Conservation (phyloP, 257 asterid genomes). For the Mentha longifolia region DNA sequence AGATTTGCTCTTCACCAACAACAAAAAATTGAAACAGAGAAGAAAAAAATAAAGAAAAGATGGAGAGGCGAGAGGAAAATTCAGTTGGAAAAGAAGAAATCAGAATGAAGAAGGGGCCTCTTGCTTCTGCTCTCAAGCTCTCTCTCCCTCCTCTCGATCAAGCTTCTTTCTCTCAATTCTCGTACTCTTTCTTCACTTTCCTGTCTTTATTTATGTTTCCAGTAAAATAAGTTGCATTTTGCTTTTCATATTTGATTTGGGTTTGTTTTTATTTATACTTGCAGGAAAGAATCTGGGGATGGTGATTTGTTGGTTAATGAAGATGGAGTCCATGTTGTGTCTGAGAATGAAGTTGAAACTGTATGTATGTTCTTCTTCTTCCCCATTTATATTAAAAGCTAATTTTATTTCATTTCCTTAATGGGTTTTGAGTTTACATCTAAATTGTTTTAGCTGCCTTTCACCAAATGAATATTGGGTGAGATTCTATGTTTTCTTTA, state of each 20-base stretch:
- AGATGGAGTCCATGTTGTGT: slow-evolving; percentile 84
- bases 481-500: background rate
- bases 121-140: slow-evolving; percentile 77
- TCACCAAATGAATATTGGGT: background rate
- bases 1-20: background rate
- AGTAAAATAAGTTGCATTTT: too few species aligned
- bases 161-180: slow-evolving; percentile 68
- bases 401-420: background rate
- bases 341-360: slow-evolving; percentile 68
- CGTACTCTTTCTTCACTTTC: slow-evolving; percentile 43
- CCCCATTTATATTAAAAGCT: background rate
- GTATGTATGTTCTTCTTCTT: slow-evolving; percentile 41
- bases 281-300: slow-evolving; percentile 86
- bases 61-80: background rate
- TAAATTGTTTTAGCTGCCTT: background rate
- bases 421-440: background rate
- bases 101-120: slow-evolving; percentile 77
- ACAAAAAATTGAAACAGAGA: too few species aligned
- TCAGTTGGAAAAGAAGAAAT: background rate
- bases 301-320: slow-evolving; percentile 93
- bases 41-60: too few species aligned
- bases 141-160: slow-evolving; percentile 87
- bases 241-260: background rate
- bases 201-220: too few species aligned
- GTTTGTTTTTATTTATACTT: background rate